Conservation (phyloP, 1,139 yeast species). For the Kodamaea ohmeri region DNA sequence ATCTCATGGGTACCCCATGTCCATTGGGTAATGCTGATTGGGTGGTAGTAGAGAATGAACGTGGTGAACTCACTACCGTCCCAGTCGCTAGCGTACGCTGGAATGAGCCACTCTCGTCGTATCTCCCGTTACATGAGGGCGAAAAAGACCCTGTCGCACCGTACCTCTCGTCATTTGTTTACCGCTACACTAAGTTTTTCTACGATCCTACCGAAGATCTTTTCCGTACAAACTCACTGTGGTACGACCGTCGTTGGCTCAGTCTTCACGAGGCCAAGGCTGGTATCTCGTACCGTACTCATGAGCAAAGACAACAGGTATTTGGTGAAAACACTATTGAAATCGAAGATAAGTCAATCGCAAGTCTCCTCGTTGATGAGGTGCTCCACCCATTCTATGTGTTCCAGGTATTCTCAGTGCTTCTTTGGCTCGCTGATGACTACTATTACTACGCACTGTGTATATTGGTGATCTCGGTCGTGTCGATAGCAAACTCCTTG, state of each 20-base stretch:
- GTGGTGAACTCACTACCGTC: constrained; percentile 74
- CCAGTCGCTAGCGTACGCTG: constrained; percentile 57
- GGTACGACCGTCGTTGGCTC: constrained; percentile 82
- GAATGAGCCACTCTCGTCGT: constrained; percentile 68
- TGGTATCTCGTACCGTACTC: constrained; percentile 70
- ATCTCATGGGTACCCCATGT: constrained; percentile 60
- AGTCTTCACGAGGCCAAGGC: constrained; percentile 54
- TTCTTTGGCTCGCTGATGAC: constrained; percentile 88
- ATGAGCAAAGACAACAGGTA: constrained; percentile 65
- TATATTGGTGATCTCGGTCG: constrained; percentile 78
- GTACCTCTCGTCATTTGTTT: constrained; percentile 64
- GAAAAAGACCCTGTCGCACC: constrained; percentile 64
- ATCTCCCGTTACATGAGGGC: constrained; percentile 40
- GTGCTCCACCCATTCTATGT: constrained; percentile 92
- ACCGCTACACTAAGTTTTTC: constrained; percentile 78
- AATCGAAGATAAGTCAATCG: constrained; percentile 67
- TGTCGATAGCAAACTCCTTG: constrained; percentile 76
- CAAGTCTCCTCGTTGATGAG: constrained; percentile 74
- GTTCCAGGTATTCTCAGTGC: constrained; percentile 87
- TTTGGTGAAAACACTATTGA: constrained; percentile 79
- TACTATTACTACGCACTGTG: constrained; percentile 93
- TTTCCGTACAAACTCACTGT: constrained; percentile 76
- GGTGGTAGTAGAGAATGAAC: constrained; percentile 92
- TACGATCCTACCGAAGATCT: constrained; percentile 86
- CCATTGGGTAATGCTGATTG: constrained; percentile 85